phyloP scores from a whole-genome alignment of 805 yeast genomes.

The Kodamaea nitidulidarum region DNA sequence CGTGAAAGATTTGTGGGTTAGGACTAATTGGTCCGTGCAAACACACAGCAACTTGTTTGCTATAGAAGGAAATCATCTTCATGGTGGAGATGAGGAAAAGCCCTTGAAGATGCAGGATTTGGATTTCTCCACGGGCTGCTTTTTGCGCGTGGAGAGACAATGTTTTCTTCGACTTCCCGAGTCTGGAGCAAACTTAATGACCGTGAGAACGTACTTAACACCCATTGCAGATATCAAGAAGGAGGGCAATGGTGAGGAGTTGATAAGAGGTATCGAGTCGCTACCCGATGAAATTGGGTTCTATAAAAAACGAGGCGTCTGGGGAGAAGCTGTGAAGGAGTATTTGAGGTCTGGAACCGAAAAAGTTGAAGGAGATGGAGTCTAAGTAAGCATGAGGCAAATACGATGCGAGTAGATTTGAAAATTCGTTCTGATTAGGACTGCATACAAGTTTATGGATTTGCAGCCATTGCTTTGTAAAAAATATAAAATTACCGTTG shows the following conservation, averaged over 20 bases:
- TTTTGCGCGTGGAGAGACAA: conserved; percentile 36
- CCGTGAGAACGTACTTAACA: conserved; percentile 35
- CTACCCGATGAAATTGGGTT: conserved; percentile 37
- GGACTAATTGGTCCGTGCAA: conserved; percentile 72
- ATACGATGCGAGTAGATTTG: too few species aligned
- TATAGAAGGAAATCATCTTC: conserved; percentile 29
- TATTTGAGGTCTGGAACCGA: conserved; percentile 14
- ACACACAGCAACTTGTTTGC: conserved; percentile 42
- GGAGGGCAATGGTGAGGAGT: conserved; percentile 31
- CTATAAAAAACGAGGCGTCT: conserved; percentile 32
- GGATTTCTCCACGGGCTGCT: conserved; percentile 32
- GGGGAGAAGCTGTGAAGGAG: conserved; percentile 38
- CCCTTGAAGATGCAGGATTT: conserved; percentile 24
- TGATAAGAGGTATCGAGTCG: conserved; percentile 30
- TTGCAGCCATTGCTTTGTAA: too few species aligned
- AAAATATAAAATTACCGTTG: too few species aligned
- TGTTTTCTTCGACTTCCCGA: conserved; percentile 33
- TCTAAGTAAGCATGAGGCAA: too few species aligned
- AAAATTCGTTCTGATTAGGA: too few species aligned
- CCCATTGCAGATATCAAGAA: conserved; percentile 25
- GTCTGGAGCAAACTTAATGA: conserved; percentile 33
- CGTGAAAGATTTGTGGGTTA: conserved; percentile 52
- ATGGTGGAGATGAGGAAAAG: conserved; percentile 24
- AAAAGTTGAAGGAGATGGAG: too few species aligned
- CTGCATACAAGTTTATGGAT: too few species aligned